These are phyloP conservation scores for Ophiostoma australiae DNA, from an alignment of 2,329 filamentous ascomycete species.

Conservation along the genomic window DNA sequence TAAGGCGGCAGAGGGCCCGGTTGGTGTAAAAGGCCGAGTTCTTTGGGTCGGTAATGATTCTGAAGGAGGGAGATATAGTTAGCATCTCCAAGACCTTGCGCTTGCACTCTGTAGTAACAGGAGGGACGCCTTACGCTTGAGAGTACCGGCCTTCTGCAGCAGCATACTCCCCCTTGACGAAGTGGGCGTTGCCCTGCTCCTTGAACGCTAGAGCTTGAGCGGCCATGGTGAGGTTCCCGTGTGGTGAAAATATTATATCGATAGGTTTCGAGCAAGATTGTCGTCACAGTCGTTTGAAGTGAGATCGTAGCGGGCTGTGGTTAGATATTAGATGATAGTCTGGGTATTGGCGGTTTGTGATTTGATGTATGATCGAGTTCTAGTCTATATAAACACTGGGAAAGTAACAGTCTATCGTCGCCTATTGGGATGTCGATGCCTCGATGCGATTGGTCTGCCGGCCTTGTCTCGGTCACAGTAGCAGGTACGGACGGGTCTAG, in stretches of 20 bases:
- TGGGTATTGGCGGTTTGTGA: not conserved
- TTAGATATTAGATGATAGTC: not conserved
- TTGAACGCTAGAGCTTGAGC: slow-evolving; percentile 44
- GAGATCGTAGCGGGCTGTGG: no score
- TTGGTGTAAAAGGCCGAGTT: slow-evolving; percentile 85
- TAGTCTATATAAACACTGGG: not conserved
- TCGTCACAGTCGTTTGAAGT: not conserved
- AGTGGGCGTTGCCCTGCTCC: slow-evolving; percentile 60
- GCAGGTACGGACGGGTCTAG: not conserved
- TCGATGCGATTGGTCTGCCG: not conserved
- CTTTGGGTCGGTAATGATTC: slow-evolving; percentile 69
- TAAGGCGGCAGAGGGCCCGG: slow-evolving; percentile 75
- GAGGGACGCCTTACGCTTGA: slow-evolving; percentile 53
- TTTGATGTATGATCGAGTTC: not conserved
- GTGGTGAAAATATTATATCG: not conserved
- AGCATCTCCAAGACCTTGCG: not conserved
- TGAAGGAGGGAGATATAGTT: slow-evolving; percentile 38
- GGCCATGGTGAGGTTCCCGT: slow-evolving; percentile 19
- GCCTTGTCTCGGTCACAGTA: slow-evolving; percentile 1
- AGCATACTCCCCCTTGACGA: slow-evolving; percentile 59
- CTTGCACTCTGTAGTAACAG: not conserved
- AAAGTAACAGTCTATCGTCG: not conserved
- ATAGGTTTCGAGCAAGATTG: not conserved
- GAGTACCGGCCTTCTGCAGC: slow-evolving; percentile 67
- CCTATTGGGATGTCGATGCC: not conserved